Base-by-base conservation (phyloP, 495 filamentous ascomycete species). In the Penicillium canariense region DNA sequence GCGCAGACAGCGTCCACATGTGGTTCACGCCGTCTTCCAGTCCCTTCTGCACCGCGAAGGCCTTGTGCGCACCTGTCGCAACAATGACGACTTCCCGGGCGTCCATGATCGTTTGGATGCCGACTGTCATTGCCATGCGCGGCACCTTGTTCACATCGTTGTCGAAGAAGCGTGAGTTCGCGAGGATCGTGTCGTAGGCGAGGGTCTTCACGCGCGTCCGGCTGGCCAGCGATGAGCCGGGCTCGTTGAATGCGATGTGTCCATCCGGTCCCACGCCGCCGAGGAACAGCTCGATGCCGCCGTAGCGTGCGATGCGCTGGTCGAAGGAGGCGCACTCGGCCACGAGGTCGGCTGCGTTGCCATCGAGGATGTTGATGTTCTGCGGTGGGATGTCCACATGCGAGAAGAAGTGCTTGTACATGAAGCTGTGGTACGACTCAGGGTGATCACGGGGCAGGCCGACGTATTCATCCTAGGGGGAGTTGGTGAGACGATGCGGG, bases 191-290 rank as follows among this genome's bases (percentile, higher is more conserved):
- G 68, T 92, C 89, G 62, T 91, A 91, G 6, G 90, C 87, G 31
- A 95, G 73, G 1, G 90, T 93, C 80, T 93, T 93, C 61, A 92
- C 88, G 39, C 89, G 81, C 4, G 90, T 93, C 35, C 88, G 80
- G 22, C 87, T 90, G 56, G 81, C 84, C 48, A 95, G 71, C 50
- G 86, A 90, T 3, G 87, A 90, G 9, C 89, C 90, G 17, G 90
- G 89, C 71, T 95, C 90, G 68, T 95, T 93, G 78, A 95, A 93
- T 34, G 90, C 90, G 53, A 95, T 88, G 68, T 95, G 90, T 8
- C 89, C 89, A 65, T 95, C 90, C 32, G 88, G 86, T 36, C 90
- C 89, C 38, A 95, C 88, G 31, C 90, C 90, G 12, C 87, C 89
- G 1, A 95, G 78, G 72, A 93, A 95, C 23, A 95, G 81, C 64